Evolutionary conservation across 768 basidiomycete species (phyloP).

Genomic region (Panellus pusillus): DNA sequence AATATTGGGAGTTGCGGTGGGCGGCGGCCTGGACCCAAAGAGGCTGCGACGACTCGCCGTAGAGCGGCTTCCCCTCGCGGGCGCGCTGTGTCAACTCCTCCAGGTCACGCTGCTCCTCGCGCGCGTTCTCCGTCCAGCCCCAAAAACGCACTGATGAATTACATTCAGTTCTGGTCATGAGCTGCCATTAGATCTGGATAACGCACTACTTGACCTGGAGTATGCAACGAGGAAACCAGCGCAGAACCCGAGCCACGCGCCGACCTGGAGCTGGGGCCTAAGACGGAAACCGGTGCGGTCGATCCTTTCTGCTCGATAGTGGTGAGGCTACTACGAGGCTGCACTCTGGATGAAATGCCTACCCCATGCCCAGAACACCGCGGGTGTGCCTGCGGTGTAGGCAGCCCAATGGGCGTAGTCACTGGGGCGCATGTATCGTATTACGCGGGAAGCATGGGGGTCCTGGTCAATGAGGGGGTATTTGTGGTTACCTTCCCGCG

Average conservation of each 20-base stretch:
- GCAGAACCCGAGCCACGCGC: constrained; percentile 78
- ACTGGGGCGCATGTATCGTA: constrained; percentile 83
- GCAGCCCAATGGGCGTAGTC: constrained; percentile 88
- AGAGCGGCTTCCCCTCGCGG: constrained; percentile 77
- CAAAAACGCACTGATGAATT: constrained; percentile 76
- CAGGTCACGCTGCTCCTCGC: constrained; percentile 76
- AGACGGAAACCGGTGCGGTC: constrained; percentile 43
- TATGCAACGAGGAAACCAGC: constrained; percentile 95
- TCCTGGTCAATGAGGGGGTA: constrained; percentile 94
- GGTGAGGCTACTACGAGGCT: constrained; percentile 4
- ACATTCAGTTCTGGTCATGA: constrained; percentile 7
- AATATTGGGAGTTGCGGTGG: constrained; percentile 85
- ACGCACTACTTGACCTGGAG: constrained; percentile 84
- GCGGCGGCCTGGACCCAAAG: constrained; percentile 86
- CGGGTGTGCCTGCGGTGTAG: constrained; percentile 79
- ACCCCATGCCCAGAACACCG: constrained; percentile 84
- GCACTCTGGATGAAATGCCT: constrained; percentile 28
- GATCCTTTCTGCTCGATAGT: constrained; percentile 42
- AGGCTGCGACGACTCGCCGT: constrained; percentile 82
- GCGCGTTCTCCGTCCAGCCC: constrained; percentile 90
- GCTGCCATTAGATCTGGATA: constrained; percentile 14
- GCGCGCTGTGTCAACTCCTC: constrained; percentile 77
- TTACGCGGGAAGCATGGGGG: constrained; percentile 84
- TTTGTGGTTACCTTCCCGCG: constrained; percentile 55
- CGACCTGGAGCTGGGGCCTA: constrained; percentile 45